Evolutionary conservation across 306 rosid genomes (phyloP).

Genomic region (Ceratonia siliqua): DNA sequence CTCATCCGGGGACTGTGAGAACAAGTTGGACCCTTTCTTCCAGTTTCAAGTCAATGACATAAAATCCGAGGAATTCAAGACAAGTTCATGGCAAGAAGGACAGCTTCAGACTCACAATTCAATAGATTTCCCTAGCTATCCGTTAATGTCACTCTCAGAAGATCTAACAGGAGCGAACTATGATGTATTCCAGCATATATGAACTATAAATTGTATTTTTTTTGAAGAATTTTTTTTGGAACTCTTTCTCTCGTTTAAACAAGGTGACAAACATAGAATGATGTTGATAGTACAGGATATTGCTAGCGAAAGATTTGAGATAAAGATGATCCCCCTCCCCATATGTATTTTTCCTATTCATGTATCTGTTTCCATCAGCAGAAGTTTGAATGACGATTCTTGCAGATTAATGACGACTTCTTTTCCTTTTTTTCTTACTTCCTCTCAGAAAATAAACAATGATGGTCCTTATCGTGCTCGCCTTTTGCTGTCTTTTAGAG

Average conservation of each 20-base stretch:
- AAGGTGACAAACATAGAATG: constrained; percentile 44
- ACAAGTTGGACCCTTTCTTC: constrained; percentile 56
- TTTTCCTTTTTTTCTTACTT: background rate
- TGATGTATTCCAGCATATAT: constrained; percentile 80
- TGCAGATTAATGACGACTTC: constrained; percentile 36
- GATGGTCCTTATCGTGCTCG: constrained; percentile 10
- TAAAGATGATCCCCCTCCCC: constrained; percentile 20
- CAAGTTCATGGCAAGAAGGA: constrained; percentile 59
- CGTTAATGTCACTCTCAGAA: constrained; percentile 75
- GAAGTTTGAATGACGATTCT: constrained; percentile 52
- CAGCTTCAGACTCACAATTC: constrained; percentile 57
- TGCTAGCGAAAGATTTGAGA: constrained; percentile 57
- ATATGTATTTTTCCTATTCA: constrained; percentile 31
- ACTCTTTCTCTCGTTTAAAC: constrained; percentile 31
- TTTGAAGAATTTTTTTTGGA: constrained; percentile 1
- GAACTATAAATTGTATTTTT: constrained; percentile 51
- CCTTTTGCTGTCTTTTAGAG: constrained; percentile 31
- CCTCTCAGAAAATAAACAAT: background rate
- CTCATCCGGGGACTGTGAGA: constrained; percentile 66
- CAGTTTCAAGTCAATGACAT: constrained; percentile 59
- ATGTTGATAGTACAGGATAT: constrained; percentile 76
- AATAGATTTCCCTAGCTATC: constrained; percentile 75
- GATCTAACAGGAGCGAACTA: constrained; percentile 72
- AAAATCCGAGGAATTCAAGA: constrained; percentile 70
- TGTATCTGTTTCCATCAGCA: constrained; percentile 54